Evolutionary conservation across 768 basidiomycete genomes (phyloP), one percentile per base, ranked within the genome.

Genomic region (Chlorophyllum brunneum): DNA sequence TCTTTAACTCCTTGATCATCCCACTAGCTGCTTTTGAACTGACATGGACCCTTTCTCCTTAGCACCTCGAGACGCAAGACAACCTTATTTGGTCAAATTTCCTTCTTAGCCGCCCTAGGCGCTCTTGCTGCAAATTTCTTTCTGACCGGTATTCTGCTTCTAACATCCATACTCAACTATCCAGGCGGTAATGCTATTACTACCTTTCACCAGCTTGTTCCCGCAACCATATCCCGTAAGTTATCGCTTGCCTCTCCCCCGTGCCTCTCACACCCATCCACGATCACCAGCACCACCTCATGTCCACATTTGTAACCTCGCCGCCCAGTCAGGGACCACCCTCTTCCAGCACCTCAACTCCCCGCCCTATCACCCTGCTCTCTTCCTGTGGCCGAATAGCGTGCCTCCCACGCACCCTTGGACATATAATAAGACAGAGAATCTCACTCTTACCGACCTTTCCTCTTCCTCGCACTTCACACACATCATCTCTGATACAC

Each of bases 281-380:
- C 20, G 16, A 10, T n/a, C 16, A 10, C 41, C 8, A 47, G 60
- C 61, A 0, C 54, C 58, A 5, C 59, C 66, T 31, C 81, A 85
- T 52, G 79, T 95, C 3, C 88, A 95, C 61, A 82, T 97, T 38
- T 85, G 82, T 45, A 89, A 95, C 56, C 79, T 92, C 38, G 88
- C 90, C 1, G 85, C 91, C 2, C 94, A 95, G 66, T 92, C 87
- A 0, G 95, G 97, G 2, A 89, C 92, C 2, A 88, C 92, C 0
- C 82, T 94, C 48, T 97, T 98, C 74, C 81, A 83, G 18, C 88
- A 91, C 34, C 74, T 79, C 18, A 72, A 86, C 49, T 67, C 84
- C 0, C 74, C 78, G 0, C 87, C 92, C 1, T 76, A 76, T 47
- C 63, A 71, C 46, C 43, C 61, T 3, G 54, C 56, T 15, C 51